These are phyloP conservation scores for Starmerella bacillaris DNA, from an alignment of 805 yeast genomes.

Conservation along the genomic window DNA sequence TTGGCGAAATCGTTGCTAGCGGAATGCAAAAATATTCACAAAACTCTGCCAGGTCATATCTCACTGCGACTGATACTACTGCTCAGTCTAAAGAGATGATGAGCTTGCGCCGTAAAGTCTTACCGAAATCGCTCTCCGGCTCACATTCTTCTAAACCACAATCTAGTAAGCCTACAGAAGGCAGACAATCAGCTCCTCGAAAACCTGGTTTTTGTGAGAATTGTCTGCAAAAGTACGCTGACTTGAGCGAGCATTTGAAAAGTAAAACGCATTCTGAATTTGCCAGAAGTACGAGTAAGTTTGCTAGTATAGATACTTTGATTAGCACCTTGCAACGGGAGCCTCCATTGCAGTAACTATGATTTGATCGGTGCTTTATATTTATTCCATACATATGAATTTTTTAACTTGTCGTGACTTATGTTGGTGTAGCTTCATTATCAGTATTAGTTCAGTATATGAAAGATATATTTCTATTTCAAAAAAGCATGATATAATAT, in stretches of 20 bases:
- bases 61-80: conserved; percentile 19
- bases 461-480: no score
- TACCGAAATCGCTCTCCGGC: conserved; percentile 4
- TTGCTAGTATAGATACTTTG: conserved; percentile 57
- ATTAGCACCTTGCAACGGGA: conserved; percentile 32
- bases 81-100: conserved; percentile 27
- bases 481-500: no score
- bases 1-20: conserved; percentile 43
- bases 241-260: conserved; percentile 55
- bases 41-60: conserved; percentile 23
- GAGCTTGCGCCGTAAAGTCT: conserved; percentile 27
- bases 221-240: conserved; percentile 68
- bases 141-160: conserved; percentile 3
- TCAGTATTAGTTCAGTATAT: no score
- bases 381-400: no score
- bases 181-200: conserved; percentile 17
- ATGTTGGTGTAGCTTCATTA: no score
- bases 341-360: no score
- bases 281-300: conserved; percentile 55
- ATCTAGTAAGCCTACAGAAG: conserved; percentile 15
- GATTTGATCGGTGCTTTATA: no score
- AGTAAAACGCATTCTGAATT: conserved; percentile 58
- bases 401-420: no score
- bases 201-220: conserved; percentile 82
- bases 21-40: conserved; percentile 34